phyloP scores from a whole-genome alignment of 2,329 filamentous ascomycete genomes.

The Sordariomycetes sp. region DNA sequence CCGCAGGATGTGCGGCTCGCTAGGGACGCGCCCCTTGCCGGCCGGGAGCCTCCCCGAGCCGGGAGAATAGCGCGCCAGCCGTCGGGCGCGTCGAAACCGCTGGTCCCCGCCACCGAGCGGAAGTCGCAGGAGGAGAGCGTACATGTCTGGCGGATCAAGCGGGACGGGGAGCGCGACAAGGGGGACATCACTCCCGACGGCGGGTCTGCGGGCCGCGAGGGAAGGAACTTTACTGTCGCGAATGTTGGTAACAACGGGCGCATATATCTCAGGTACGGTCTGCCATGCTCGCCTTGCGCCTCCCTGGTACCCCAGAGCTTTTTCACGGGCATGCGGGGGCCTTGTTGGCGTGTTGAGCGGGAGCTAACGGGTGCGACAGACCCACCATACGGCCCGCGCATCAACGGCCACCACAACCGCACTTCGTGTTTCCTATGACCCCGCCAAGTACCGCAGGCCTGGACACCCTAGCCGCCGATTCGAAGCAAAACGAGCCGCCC shows the following conservation, averaged over 20 bases:
- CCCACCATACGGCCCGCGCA: conserved; percentile 48
- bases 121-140: conserved; percentile 25
- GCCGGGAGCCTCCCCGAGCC: background rate
- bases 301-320: background rate
- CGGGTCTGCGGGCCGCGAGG: conserved; percentile 46
- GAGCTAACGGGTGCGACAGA: conserved; percentile 20
- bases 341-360: background rate
- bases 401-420: conserved; percentile 47
- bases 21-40: background rate
- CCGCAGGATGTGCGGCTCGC: background rate
- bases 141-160: conserved; percentile 24
- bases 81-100: conserved; percentile 7
- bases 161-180: conserved; percentile 40
- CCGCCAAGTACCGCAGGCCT: conserved; percentile 46
- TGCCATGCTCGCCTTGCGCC: background rate
- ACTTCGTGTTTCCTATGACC: conserved; percentile 46
- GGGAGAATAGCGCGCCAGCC: conserved; percentile 6
- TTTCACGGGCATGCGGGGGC: background rate
- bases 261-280: conserved; percentile 63
- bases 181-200: conserved; percentile 47
- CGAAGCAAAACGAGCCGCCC: conserved; percentile 12
- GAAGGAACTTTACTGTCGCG: conserved; percentile 63
- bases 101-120: conserved; percentile 20
- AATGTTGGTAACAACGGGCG: conserved; percentile 75
- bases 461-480: conserved; percentile 25